Conservation (phyloP, 352 stramenopile genomes). For the Pythium chondricola region DNA sequence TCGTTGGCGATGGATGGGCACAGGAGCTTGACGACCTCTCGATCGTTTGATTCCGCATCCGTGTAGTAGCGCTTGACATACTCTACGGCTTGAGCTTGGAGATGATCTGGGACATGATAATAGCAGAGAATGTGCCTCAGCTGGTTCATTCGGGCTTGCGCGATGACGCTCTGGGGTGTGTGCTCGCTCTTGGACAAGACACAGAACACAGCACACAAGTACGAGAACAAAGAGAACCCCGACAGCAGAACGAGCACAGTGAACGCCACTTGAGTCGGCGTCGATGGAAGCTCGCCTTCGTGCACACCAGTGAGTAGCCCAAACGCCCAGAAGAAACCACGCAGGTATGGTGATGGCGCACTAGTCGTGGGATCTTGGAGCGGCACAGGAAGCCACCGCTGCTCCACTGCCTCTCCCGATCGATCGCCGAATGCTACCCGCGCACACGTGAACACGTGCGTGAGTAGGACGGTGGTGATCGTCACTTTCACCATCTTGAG, state of each 20-base stretch:
- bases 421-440: constrained; percentile 33
- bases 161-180: constrained; percentile 23
- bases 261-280: constrained; percentile 36
- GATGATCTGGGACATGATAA: constrained; percentile 42
- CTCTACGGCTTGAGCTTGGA: constrained; percentile 46
- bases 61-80: constrained; percentile 68
- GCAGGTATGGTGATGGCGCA: constrained; percentile 20
- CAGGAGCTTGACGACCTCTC: constrained; percentile 48
- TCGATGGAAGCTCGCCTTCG: constrained; percentile 36
- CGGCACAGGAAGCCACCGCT: constrained; percentile 18
- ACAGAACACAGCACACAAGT: constrained; percentile 55
- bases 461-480: constrained; percentile 26
- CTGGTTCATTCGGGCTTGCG: constrained; percentile 57
- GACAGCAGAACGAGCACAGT: constrained; percentile 36
- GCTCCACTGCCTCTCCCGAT: constrained; percentile 1
- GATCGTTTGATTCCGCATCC: constrained; percentile 59
- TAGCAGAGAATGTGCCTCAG: constrained; percentile 59
- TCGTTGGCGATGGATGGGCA: constrained; percentile 74
- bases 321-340: constrained; percentile 45
- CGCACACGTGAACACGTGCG: constrained; percentile 43
- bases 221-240: constrained; percentile 57
- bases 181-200: constrained; percentile 69
- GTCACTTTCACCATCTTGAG: constrained; percentile 51
- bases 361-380: neutral
- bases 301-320: constrained; percentile 48